Evolutionary conservation across 2,329 filamentous ascomycete species (phyloP).

Genomic region (Cadophora sp.): DNA sequence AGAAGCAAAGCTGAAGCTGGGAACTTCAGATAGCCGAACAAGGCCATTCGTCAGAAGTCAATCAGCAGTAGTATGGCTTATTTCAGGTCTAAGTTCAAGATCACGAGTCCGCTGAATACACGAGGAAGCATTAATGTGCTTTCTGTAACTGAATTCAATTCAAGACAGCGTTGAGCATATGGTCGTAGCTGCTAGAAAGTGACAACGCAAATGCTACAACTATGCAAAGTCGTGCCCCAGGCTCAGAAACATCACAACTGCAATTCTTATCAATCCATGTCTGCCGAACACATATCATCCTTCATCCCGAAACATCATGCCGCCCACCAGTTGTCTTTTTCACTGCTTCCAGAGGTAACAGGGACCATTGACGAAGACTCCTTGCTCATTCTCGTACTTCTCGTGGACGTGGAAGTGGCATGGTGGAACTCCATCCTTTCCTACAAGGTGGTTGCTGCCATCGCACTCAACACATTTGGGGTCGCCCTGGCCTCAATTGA

Average conservation of each 20-base stretch:
- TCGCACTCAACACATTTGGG: slow-evolving; percentile 10
- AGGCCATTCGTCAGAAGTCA: no score
- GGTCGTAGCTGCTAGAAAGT: background rate
- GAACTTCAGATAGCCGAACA: no score
- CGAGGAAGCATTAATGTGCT: background rate
- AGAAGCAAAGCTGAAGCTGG: no score
- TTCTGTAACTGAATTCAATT: background rate
- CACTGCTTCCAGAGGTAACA: slow-evolving; percentile 10
- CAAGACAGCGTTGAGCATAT: background rate
- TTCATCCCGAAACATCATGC: background rate
- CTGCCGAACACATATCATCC: background rate
- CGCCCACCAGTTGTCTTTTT: background rate
- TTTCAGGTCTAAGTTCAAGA: background rate
- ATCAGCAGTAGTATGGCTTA: no score
- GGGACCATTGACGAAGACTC: background rate
- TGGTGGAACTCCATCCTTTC: slow-evolving; percentile 13
- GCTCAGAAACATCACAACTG: background rate
- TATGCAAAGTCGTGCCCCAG: background rate
- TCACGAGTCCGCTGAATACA: background rate
- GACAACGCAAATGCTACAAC: background rate
- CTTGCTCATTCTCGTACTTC: background rate
- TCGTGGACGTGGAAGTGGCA: slow-evolving; percentile 19
- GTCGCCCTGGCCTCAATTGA: background rate
- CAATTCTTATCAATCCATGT: background rate
- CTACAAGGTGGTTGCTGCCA: background rate